These are phyloP conservation scores for Wickerhamiella australiensis DNA, from an alignment of 805 yeast genomes.

Conservation along the genomic window DNA sequence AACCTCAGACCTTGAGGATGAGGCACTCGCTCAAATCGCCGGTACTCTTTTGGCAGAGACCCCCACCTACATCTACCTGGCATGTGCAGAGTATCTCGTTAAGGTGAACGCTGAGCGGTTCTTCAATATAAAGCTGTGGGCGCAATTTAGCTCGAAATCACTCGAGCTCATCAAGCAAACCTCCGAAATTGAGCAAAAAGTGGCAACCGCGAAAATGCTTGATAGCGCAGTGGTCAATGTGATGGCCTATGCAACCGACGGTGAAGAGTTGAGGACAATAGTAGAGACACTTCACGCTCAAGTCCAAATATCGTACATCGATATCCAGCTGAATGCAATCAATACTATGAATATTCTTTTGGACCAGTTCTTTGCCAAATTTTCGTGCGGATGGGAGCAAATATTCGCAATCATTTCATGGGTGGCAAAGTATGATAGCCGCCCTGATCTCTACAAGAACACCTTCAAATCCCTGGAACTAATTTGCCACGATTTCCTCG, in stretches of 20 bases:
- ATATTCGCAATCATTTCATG: constrained; percentile 45
- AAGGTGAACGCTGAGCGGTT: constrained; percentile 42
- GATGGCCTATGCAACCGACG: constrained; percentile 23
- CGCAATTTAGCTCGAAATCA: constrained; percentile 35
- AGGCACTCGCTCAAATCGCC: constrained; percentile 40
- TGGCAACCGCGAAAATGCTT: constrained; percentile 40
- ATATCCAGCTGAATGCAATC: constrained; percentile 49
- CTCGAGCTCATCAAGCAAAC: constrained; percentile 31
- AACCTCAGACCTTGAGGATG: constrained; percentile 41
- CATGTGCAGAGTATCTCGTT: constrained; percentile 41
- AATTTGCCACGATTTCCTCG: constrained; percentile 74
- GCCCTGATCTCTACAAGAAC: constrained; percentile 39
- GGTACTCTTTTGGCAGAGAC: constrained; percentile 28
- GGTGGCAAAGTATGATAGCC: constrained; percentile 24
- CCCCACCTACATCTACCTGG: constrained; percentile 13
- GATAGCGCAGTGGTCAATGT: constrained; percentile 35
- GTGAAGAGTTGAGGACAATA: constrained; percentile 26
- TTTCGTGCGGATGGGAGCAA: constrained; percentile 57
- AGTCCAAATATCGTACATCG: constrained; percentile 43
- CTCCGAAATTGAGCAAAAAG: constrained; percentile 37
- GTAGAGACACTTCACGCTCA: constrained; percentile 39
- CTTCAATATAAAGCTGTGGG: constrained; percentile 34
- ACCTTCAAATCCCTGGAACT: constrained; percentile 76
- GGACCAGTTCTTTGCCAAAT: constrained; percentile 59
- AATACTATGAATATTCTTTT: constrained; percentile 59